Evolutionary conservation across 1,284 basidiomycete genomes (phyloP).

Genomic region (Caloboletus firmus): DNA sequence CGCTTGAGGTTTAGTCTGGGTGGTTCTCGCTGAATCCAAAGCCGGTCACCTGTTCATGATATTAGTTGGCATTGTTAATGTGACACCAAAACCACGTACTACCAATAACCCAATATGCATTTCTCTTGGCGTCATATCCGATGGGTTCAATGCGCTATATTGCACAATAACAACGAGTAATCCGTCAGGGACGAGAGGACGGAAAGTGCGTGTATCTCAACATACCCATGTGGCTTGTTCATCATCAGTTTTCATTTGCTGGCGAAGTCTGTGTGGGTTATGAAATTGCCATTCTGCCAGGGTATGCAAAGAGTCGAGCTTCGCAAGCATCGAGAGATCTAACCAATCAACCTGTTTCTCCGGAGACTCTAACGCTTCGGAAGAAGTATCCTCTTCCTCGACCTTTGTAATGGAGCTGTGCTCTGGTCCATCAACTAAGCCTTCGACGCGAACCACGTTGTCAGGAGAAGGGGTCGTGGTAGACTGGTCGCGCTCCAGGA

Average conservation of each 20-base stretch:
- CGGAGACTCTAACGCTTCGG: slow-evolving; percentile 14
- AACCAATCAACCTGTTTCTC: slow-evolving; percentile 55
- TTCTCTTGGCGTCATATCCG: slow-evolving; percentile 79
- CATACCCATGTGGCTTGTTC: slow-evolving; percentile 74
- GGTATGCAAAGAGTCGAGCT: slow-evolving; percentile 74
- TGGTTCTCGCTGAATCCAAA: slow-evolving; percentile 80
- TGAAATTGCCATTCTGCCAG: slow-evolving; percentile 83
- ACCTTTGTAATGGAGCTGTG: slow-evolving; percentile 10
- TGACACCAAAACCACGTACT: slow-evolving; percentile 42
- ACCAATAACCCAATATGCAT: slow-evolving; percentile 89
- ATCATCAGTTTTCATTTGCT: slow-evolving; percentile 75
- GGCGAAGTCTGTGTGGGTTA: slow-evolving; percentile 62
- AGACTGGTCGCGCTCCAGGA: slow-evolving; percentile 2
- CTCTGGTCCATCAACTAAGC: slow-evolving; percentile 2
- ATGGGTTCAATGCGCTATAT: slow-evolving; percentile 81
- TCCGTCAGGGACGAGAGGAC: slow-evolving; percentile 2
- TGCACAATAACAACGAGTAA: slow-evolving; percentile 4
- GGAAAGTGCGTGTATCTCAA: slow-evolving; percentile 12
- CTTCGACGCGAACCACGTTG: not conserved
- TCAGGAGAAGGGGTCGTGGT: slow-evolving; percentile 1
- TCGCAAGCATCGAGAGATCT: slow-evolving; percentile 65
- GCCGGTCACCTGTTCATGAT: slow-evolving; percentile 57
- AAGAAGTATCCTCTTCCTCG: slow-evolving; percentile 28
- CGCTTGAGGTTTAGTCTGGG: slow-evolving; percentile 61
- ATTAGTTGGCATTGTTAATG: slow-evolving; percentile 4